Evolutionary conservation across 1,284 basidiomycete species (phyloP), one percentile per base, ranked within the genome.

Genomic region (Malassezia nana): DNA sequence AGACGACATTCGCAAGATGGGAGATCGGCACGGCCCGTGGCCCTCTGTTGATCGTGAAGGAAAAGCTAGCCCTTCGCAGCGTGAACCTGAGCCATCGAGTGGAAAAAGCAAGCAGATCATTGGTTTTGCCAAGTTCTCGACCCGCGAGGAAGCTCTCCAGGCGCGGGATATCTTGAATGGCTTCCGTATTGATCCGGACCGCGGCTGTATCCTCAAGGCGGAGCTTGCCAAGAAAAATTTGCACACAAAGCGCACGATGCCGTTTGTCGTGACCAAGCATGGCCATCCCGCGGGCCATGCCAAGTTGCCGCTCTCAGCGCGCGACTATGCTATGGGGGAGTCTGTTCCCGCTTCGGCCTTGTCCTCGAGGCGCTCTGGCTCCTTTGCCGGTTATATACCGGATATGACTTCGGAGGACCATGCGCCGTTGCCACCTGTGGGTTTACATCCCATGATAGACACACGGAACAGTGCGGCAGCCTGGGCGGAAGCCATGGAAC

Each of bases 161-260:
- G 92, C 94, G 8, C 80, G 87, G 25, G 92, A 98, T 68, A 80
- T 84, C 6, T 78, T 98, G 6, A 90, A 94, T 73, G 91, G 92
- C 2, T 81, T 86, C 47, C 82, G 88, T 50, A 86, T 98, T 29
- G 92, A 96, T 70, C 82, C 86, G n/a, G 86, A 96, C 73, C 89
- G 89, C 64, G 90, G 90, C 8, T 84, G 87, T 6, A 85, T 92
- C 1, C 76, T 98, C 47, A 98, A 96, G 75, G 92, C 92, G 15
- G 94, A 98, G 77, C 95, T 98, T 89, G 92, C 92, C 32, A 98
- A 98, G 82, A 98, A 98, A 81, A 96, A 98, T 71, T 75, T 98
- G 41, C 92, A 98, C 74, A 94, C 89, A 28, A 74, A 74, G 57
- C 71, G 71, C 24, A 40, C 25, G 4, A 43, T 38, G 30, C 43